Evolutionary conservation across 768 basidiomycete species (phyloP), one percentile per base, ranked within the genome.

Genomic region (Tylopilus subfusipes): DNA sequence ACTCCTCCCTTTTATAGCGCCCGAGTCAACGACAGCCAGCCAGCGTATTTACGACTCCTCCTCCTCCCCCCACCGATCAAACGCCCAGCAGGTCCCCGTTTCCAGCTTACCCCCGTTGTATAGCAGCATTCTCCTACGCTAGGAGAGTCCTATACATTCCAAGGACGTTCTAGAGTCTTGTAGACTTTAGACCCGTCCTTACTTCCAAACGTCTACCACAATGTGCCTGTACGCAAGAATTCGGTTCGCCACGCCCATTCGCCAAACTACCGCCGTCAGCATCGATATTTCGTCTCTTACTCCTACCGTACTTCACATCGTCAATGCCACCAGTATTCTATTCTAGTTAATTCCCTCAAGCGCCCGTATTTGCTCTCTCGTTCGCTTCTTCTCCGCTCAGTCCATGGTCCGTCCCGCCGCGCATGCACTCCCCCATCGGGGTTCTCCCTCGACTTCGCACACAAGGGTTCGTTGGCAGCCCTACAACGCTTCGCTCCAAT

Each of bases 391-490:
- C 33, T 21, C 45, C 45, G 30, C 51, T 61, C 59, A 51, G 42
- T 54, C 19, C 55, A 72, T 71, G 71, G 71, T 69, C 47, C 69
- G 69, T 46, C 63, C 76, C 27, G 60, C 73, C 36, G 66, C 74
- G n/a, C 77, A 79, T 52, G 70, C 83, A 11, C 72, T 88, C 52
- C 80, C 88, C 75, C 86, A 88, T 68, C 75, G 88, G 76, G 86
- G 85, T 36, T 82, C 84, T 42, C 81, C 84, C 57, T 73, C 68
- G 21, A 79, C 82, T 1, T 76, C 86, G 54, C 83, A 88, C 61
- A 74, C 84, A 47, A 75, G 86, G 68, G 75, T 84, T 62, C 85
- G 90, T 63, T 91, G 89, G 88, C 90, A 90, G 73, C 89, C 89
- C 61, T 92, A 90, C 70, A 72, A 75, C 59, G 67, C 82, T 49